Evolutionary conservation across 1,284 basidiomycete genomes (phyloP).

Genomic region (Schizophyllum amplum): DNA sequence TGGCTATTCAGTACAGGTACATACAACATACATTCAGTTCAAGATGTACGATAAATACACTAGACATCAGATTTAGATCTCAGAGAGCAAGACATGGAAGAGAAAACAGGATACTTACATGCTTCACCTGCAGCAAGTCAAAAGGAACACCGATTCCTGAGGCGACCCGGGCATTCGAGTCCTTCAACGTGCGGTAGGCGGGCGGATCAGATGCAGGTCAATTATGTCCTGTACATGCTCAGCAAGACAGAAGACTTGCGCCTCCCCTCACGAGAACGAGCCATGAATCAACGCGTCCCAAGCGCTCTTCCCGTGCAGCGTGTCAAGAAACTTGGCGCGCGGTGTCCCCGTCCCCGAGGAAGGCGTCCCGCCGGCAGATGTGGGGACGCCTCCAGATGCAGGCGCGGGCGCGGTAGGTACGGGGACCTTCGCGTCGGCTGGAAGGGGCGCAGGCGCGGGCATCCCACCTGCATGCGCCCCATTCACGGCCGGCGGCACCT

Average conservation of each 20-base stretch:
- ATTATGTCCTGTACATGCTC: no score
- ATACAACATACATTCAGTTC: background rate
- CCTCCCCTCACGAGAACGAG: slow-evolving; percentile 31
- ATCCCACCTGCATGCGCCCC: background rate
- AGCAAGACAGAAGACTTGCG: no score
- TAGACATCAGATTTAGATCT: background rate
- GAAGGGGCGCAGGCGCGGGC: background rate
- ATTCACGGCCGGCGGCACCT: no score
- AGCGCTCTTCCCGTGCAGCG: slow-evolving; percentile 38
- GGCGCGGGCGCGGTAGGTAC: no score
- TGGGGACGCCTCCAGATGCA: background rate
- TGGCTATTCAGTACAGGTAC: background rate
- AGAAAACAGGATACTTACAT: no score
- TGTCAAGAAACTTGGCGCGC: slow-evolving; percentile 34
- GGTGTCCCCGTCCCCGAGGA: slow-evolving; percentile 23
- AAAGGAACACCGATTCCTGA: no score
- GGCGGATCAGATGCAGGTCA: no score
- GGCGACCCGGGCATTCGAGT: no score
- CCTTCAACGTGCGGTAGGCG: no score
- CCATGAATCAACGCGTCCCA: slow-evolving; percentile 55
- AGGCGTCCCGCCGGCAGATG: background rate
- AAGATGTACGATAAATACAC: background rate
- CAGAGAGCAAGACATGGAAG: no score
- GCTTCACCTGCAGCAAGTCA: no score
- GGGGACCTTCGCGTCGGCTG: no score